These are phyloP conservation scores for Penicillium soppii DNA, from an alignment of 495 filamentous ascomycete species.

Conservation along the genomic window DNA sequence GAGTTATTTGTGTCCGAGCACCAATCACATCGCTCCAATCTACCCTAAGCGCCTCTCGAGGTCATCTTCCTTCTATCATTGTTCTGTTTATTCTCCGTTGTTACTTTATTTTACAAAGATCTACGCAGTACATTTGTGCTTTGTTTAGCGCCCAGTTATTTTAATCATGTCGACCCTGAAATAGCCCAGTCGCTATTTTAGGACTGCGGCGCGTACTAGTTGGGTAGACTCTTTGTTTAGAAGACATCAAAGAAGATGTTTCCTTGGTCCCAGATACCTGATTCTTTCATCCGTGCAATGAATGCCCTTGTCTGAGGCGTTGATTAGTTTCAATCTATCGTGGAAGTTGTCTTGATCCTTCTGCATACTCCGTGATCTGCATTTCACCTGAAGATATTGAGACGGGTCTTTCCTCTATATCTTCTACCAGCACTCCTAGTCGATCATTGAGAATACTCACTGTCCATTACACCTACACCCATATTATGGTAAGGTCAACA, in stretches of 20 bases:
- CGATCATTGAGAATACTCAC: too few relatives aligned
- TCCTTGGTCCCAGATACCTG: conserved; percentile 3
- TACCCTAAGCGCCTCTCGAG: conserved; percentile 32
- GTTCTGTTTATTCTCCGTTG: not conserved
- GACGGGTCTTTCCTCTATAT: not conserved
- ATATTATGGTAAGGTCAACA: conserved; percentile 22
- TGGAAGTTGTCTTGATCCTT: not conserved
- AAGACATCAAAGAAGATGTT: conserved; percentile 8
- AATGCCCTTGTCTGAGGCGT: conserved; percentile 13
- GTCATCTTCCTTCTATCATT: too few relatives aligned
- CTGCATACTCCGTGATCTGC: too few relatives aligned
- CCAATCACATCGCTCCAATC: conserved; percentile 33
- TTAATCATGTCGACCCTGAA: conserved; percentile 22
- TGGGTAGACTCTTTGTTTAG: conserved; percentile 20
- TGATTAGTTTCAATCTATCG: not conserved
- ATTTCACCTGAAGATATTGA: not conserved
- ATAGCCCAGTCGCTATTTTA: conserved; percentile 25
- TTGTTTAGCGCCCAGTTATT: conserved; percentile 24
- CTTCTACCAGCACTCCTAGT: not conserved
- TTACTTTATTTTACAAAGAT: conserved; percentile 1
- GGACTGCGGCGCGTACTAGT: conserved; percentile 32
- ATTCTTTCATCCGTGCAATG: conserved; percentile 3
- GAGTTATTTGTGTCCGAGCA: too few relatives aligned
- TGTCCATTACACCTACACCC: not conserved
- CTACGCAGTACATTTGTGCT: conserved; percentile 8